Evolutionary conservation across 768 basidiomycete genomes (phyloP).

Genomic region (Pleurotus djamor): DNA sequence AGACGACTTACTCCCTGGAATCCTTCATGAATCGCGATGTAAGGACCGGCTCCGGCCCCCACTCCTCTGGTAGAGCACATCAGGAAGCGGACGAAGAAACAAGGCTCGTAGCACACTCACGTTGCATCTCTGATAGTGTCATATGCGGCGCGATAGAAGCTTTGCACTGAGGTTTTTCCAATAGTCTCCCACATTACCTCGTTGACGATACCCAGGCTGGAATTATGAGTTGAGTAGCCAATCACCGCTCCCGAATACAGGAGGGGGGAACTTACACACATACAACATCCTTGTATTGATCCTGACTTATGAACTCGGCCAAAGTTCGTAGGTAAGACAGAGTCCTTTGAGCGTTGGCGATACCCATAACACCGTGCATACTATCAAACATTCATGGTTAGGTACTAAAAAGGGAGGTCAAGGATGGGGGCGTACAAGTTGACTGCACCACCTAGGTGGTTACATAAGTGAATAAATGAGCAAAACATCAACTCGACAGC

Average conservation of each 20-base stretch:
- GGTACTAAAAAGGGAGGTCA: background rate
- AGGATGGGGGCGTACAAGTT: constrained; percentile 48
- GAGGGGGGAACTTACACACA: constrained; percentile 40
- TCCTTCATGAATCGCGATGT: constrained; percentile 62
- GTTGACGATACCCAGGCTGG: constrained; percentile 57
- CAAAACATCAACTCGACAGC: no score
- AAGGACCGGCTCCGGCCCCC: constrained; percentile 57
- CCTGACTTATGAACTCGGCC: constrained; percentile 83
- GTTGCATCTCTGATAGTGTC: constrained; percentile 40
- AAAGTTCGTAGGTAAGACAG: constrained; percentile 79
- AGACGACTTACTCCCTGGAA: constrained; percentile 52
- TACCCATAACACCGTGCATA: constrained; percentile 82
- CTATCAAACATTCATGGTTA: constrained; percentile 17
- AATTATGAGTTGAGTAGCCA: background rate
- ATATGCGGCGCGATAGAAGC: constrained; percentile 45
- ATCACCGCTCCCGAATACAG: no score
- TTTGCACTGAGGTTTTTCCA: constrained; percentile 40
- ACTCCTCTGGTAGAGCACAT: constrained; percentile 44
- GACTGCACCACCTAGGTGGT: constrained; percentile 45
- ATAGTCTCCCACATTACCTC: constrained; percentile 61
- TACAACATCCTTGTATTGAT: constrained; percentile 73
- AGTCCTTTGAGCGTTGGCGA: constrained; percentile 85
- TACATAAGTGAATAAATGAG: constrained; percentile 11
- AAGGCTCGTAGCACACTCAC: constrained; percentile 15
- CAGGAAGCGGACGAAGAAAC: background rate